Evolutionary conservation across 257 asterid species (phyloP), one percentile per base, ranked within the genome.

Genomic region (Solanum megistacrolobum): DNA sequence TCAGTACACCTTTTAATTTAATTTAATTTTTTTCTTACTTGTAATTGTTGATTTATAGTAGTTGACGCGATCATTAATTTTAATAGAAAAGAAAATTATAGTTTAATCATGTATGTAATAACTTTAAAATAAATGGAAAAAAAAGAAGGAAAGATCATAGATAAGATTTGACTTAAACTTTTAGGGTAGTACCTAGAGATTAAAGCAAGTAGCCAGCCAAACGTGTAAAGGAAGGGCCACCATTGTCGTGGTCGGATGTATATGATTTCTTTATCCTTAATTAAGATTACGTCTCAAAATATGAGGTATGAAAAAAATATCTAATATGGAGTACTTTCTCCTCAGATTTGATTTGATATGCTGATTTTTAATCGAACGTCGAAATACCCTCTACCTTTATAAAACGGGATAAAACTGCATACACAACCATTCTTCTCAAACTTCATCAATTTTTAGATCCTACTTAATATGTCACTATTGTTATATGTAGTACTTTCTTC

Each of bases 311-410:
- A n/a, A 27, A 68, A 68, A 66, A 12, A 66, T 3, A 66, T 13
- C 3, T 69, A 69, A 69, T 29, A 27, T 12, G 21, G 7, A 68
- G 20, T 68, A 68, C 23, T 68, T 68, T 27, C 5, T 25, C 5
- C 21, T 68, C 11, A 12, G 29, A 29, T 1, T 1, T 31, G 12
- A 69, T 69, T 29, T 69, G 12, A 69, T 29, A 69, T 31, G 3
- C 1, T 69, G 0, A 13, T 29, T 14, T 31, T 69, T 31, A 31
- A 3, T 29, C 1, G 1, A 31, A 16, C 2, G 1, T 12, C 0
- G 3, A 55, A 16, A 31, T 1, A 71, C 4, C 9, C 6, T 31
- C 2, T 71, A 7, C 0, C 2, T 71, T 14, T 4, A 71, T 18
- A 68, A 68, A 0, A 27, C 0, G 3, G 5, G 3, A 27, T 68